Evolutionary conservation across 2,329 filamentous ascomycete species (phyloP), one percentile per base, ranked within the genome.

Genomic region (Didymella sp.): DNA sequence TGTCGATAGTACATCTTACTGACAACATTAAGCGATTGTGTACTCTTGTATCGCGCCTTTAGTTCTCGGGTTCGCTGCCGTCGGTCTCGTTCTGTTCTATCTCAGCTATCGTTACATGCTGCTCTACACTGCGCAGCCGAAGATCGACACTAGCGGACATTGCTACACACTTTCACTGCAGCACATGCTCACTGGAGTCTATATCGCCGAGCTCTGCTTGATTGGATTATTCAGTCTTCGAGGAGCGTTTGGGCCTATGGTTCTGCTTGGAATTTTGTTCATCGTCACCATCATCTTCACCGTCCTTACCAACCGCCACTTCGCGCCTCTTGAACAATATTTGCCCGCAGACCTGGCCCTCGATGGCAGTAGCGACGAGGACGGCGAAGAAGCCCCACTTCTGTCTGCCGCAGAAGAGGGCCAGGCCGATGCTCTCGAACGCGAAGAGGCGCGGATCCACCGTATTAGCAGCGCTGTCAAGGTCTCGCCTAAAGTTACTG

Each of bases 91-190:
- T 21, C 80, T 95, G 38, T 93, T 96, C 77, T 96, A 96, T 73
- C 80, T 94, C 49, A 90, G 92, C 44, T 96, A 92, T 82, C 86
- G 90, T 17, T 96, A 98, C 82, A 96, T 96, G 72, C 78, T 98
- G 52, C 83, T 97, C 46, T 97, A 91, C 75, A 92, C 96, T 31
- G 89, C 88, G 47, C 90, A 96, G 72, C 87, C 90, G 8, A 79
- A 86, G 57, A 88, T 96, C 69, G 92, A 97, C 72, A 96, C 91
- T 33, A 91, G 96, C 71, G 93, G 94, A 15, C 84, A 94, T 13
- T 88, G 91, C 66, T 97, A 96, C 72, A 89, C 91, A 1, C 89
- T 89, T n/a, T 93, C 91, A 1, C 81, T 98, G 48, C 89, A 96
- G 73, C 93, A 97, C 56, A 85, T 96, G 44, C 87, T 94, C 25